Base-by-base conservation (phyloP, 768 basidiomycete species). In the Panus rudis region DNA sequence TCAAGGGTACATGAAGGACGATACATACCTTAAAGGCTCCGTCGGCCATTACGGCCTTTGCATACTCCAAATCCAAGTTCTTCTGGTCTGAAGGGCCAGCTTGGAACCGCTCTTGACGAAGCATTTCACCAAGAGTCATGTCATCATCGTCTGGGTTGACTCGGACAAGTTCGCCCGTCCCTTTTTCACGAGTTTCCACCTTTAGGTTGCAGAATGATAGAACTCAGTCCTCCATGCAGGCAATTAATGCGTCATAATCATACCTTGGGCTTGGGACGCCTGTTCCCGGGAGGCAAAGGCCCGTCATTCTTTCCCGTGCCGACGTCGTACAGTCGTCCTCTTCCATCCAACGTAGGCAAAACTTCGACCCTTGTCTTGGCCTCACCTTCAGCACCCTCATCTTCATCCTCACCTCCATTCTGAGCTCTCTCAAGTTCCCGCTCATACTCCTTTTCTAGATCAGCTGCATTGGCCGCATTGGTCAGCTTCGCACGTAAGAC, bases 41-140 rank as follows among this genome's bases (percentile, higher is more conserved):
- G 60, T 98, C 94, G 3, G 80, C 75, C 69, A 89, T 82, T 35
- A 99, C 88, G 3, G 88, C 84, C 30, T 73, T 70, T 1, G 94
- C 94, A 56, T 94, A 84, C 60, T 93, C 85, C 19, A 79, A 79
- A 62, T 99, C 92, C 50, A 96, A 66, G 51, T 91, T 73, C 69
- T 94, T 94, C 65, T 94, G 91, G 61, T 94, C 92, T 1, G 81
- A 73, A 57, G 86, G 77, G 17, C 96, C 93, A 30, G 83, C 92
- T 27, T 83, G 78, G 58, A 97, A 92, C 22, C 78, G 75, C 60
- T 99, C 96, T 59, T 96, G 92, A 24, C 96, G 76, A 34, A 98
- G 71, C 73, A 99, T 79, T 54, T 99, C 93, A 2, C 87, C 87
- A 4, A 98, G 71, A 0, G 91, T 87, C 17, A 79, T 74, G 0